These are phyloP conservation scores for Fusarium ramigenum DNA, from an alignment of 2,329 filamentous ascomycete species.

Conservation along the genomic window DNA sequence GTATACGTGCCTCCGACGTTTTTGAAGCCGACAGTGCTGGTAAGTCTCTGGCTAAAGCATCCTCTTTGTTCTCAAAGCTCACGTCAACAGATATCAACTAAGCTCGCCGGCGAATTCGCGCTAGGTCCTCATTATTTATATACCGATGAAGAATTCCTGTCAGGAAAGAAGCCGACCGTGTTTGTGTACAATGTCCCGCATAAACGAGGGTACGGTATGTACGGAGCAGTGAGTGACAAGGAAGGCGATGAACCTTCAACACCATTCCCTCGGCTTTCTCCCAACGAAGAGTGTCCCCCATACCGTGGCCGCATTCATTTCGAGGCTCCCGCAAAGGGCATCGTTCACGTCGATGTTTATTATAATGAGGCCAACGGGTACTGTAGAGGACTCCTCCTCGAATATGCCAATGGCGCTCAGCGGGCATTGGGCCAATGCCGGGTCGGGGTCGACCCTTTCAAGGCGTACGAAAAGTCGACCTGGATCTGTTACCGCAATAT, in stretches of 20 bases:
- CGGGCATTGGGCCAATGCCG: background rate
- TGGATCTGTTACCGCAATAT: background rate
- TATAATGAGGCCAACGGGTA: background rate
- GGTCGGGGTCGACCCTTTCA: background rate
- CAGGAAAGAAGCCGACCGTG: background rate
- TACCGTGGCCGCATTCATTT: background rate
- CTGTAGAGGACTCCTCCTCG: background rate
- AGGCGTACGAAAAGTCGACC: background rate
- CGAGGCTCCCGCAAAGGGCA: background rate
- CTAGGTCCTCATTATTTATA: background rate
- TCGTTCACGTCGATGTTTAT: background rate
- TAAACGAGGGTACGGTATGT: background rate
- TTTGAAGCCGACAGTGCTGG: background rate
- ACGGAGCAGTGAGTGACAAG: background rate
- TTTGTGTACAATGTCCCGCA: background rate
- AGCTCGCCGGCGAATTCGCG: background rate
- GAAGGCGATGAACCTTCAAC: background rate
- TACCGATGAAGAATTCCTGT: background rate
- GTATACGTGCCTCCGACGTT: background rate
- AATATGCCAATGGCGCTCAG: background rate
- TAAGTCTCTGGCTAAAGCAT: background rate
- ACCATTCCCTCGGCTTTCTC: background rate
- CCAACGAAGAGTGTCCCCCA: background rate
- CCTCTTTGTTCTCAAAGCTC: background rate
- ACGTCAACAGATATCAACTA: background rate